Percentiles rank a stretch among this genome's conserved stretches.
Evolutionary conservation across 208 protist species (phyloP).

Genomic region (Vickermania spadyakhi): DNA sequence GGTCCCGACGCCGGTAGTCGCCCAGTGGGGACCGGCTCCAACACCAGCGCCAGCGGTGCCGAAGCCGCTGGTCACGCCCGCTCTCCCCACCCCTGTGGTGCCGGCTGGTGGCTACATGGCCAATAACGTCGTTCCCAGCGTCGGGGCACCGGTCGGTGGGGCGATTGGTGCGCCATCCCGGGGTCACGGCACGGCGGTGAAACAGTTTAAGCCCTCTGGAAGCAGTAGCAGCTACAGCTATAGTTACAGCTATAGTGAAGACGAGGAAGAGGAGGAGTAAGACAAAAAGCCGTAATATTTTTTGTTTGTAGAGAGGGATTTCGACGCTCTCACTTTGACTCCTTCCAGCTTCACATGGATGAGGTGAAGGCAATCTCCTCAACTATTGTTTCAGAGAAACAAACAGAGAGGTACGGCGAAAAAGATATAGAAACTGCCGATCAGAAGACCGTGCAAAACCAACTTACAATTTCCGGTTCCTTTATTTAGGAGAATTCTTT

Average conservation of each 20-base stretch:
- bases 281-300: slow-evolving; percentile 4
- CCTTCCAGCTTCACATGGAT: too few relatives aligned
- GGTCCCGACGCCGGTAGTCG: background rate
- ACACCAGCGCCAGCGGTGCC: background rate
- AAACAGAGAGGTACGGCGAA: too few relatives aligned
- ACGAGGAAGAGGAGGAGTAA: slow-evolving; percentile 4
- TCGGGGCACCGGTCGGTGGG: too few relatives aligned
- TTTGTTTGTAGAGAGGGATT: too few relatives aligned
- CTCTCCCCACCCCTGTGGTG: background rate
- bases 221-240: slow-evolving; percentile 15
- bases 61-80: background rate
- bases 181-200: slow-evolving; percentile 2
- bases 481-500: too few relatives aligned
- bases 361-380: too few relatives aligned
- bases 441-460: too few relatives aligned
- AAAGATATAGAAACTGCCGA: too few relatives aligned
- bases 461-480: too few relatives aligned
- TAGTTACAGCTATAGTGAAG: slow-evolving; percentile 1
- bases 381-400: too few relatives aligned
- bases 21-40: background rate
- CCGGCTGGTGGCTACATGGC: background rate
- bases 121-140: background rate
- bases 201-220: slow-evolving; percentile 5
- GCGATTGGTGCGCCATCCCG: slow-evolving; percentile 1
- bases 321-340: too few relatives aligned